Base-by-base conservation (phyloP, 495 filamentous ascomycete species). In the Cercophora newfieldiana region DNA sequence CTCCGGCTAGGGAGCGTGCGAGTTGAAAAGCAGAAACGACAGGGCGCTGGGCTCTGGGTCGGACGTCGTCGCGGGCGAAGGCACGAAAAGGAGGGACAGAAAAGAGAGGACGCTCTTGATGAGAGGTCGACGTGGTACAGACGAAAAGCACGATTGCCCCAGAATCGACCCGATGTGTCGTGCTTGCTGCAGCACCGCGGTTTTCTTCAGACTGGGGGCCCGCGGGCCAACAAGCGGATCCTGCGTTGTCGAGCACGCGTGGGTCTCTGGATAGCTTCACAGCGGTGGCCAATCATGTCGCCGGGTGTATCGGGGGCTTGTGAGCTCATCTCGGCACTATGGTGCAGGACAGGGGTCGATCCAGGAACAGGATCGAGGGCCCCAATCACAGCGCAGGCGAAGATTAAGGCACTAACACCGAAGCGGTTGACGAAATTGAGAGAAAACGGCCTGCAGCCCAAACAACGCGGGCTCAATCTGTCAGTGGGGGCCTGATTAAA, bases 301-400 rank as follows among this genome's bases (percentile, higher is more conserved):
- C 5, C 49, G 24, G 47, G 33, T 59, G 53, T 31, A 19, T 22
- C 54, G n/a, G 49, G 63, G 59, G 48, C 64, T 68, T 66, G 49
- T 50, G 28, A 56, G 26, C 53, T 70, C 68, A 72, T 72, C 70
- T 72, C 70, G 70, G 65, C 68, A 70, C 68, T 60, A 63, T 33
- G 61, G 58, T 37, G 51, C 30, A 21, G 25, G 25, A 65, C 62
- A 65, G 56, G 68, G 66, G 53, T 49, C 37, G 44, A 59, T 30
- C 51, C 62, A 72, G 68, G 70, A 70, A 72, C 70, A 63, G 51
- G 49, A 44, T 16, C 24, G 21, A 22, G 47, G 28, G 49, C 48
- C 48, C 70, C 68, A 72, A 70, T 70, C 55, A 65, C 14, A 22
- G 22, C 12, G 22, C n/a, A 47, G 47, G 49, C 19, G n/a, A 54